Evolutionary conservation across 768 basidiomycete species (phyloP).

Genomic region (Agrocybe praecox): DNA sequence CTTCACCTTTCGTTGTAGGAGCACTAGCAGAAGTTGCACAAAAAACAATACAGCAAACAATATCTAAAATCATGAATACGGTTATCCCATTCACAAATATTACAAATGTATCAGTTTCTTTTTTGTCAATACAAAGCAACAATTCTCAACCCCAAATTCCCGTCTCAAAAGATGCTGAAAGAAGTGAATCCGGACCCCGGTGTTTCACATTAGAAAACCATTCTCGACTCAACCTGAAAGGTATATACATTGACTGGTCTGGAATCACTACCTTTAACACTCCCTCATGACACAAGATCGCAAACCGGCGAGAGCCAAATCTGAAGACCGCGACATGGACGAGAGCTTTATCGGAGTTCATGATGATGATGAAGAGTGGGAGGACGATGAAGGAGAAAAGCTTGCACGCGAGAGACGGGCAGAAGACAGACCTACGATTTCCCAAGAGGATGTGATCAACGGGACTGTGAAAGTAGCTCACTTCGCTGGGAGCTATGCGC

Average conservation of each 20-base stretch:
- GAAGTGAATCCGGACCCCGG: too few relatives aligned
- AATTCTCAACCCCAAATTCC: too few relatives aligned
- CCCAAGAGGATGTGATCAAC: conserved; percentile 26
- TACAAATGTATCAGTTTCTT: too few relatives aligned
- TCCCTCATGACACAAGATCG: neutral
- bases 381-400: conserved; percentile 1
- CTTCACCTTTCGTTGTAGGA: conserved; percentile 8
- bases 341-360: neutral
- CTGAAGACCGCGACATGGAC: neutral
- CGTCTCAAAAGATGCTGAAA: too few relatives aligned
- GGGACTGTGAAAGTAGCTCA: conserved; percentile 29
- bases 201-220: too few relatives aligned
- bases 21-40: conserved; percentile 28
- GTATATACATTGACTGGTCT: neutral
- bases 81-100: too few relatives aligned
- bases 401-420: conserved; percentile 4
- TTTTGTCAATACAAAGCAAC: too few relatives aligned
- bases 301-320: neutral
- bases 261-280: neutral
- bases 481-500: conserved; percentile 38
- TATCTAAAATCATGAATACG: conserved; percentile 3
- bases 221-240: neutral
- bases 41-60: conserved; percentile 21
- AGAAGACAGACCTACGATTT: conserved; percentile 12
- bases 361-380: conserved; percentile 5